Base-by-base conservation (phyloP, 2,329 filamentous ascomycete genomes). In the Neophaeococcomyces aloes region DNA sequence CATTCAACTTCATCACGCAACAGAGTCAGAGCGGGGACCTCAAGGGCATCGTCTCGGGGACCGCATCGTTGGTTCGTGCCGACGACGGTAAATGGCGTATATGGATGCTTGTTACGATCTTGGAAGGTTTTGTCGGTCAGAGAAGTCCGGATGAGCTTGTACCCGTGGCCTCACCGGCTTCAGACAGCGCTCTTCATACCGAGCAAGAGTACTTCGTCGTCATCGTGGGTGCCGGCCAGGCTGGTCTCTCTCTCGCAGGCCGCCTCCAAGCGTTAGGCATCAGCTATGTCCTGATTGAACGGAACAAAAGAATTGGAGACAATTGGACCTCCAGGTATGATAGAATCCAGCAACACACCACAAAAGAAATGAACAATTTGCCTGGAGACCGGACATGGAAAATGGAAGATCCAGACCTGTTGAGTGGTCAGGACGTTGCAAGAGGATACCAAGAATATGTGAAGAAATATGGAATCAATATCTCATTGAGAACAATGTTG, bases 281-380 rank as follows among this genome's bases (percentile, higher is more conserved):
- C 3, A 59, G 59, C 1, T 62, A 65, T 21, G 53, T 72, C 6
- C 58, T 71, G n/a, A 57, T 72, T 33, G 69, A 72, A 35, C 58
- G 60, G 18, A 65, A 65, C 25, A 53, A 56, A 17, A 51, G 59
- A 1, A 59, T 71, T 3, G 68, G 69, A 2, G 64, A 69, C 42
- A 67, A 65, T 34, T 72, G 69, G 69, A 57, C 58, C 1, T 59
- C 63, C 37, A 58, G 69, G 37, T 72, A 72, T 47, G 63, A 67
- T 30, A 66, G 66, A 15, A 57, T 66, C 7, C 63, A 64, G 10
- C 59, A 45, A 27, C 49, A 51, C 31, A 49, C 47, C 3, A 29
- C 45, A 10, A 40, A 42, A 3, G 49, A 51, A 29, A 41, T 44
- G 30, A 50, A 48, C 29, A 56, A 59, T 46, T 46, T 59, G 17